phyloP scores from a whole-genome alignment of 2,329 filamentous ascomycete genomes.

The Nemania sp. region DNA sequence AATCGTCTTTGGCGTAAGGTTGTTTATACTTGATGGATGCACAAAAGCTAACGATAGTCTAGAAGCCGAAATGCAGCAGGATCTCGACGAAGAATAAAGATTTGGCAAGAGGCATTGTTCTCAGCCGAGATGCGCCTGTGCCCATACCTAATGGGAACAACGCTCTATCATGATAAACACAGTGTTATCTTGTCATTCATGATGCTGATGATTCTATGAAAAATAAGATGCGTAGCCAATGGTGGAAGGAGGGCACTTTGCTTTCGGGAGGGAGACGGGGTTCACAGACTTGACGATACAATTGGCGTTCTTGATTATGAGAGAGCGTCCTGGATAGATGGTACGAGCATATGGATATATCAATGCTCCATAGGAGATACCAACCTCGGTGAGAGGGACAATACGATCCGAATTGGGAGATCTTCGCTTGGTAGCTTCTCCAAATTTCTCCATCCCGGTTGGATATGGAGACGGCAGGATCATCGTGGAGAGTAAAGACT shows the following conservation, averaged over 20 bases:
- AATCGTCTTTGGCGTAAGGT: conserved; percentile 69
- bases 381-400: conserved; percentile 20
- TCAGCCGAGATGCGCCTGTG: background rate
- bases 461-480: too few relatives aligned
- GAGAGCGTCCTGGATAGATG: background rate
- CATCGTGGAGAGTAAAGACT: conserved; percentile 8
- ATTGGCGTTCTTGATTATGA: background rate
- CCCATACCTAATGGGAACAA: background rate
- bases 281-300: too few relatives aligned
- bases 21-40: conserved; percentile 11
- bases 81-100: conserved; percentile 48
- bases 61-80: conserved; percentile 57
- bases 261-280: too few relatives aligned
- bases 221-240: background rate
- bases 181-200: background rate
- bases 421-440: background rate
- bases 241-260: too few relatives aligned
- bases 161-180: background rate
- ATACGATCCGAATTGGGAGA: conserved; percentile 12
- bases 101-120: background rate
- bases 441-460: too few relatives aligned
- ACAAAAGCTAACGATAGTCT: conserved; percentile 23
- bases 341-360: background rate
- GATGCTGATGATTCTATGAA: background rate
- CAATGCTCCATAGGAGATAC: background rate